Base-by-base conservation (phyloP, 2,329 filamentous ascomycete species). In the Alternaria sp. region DNA sequence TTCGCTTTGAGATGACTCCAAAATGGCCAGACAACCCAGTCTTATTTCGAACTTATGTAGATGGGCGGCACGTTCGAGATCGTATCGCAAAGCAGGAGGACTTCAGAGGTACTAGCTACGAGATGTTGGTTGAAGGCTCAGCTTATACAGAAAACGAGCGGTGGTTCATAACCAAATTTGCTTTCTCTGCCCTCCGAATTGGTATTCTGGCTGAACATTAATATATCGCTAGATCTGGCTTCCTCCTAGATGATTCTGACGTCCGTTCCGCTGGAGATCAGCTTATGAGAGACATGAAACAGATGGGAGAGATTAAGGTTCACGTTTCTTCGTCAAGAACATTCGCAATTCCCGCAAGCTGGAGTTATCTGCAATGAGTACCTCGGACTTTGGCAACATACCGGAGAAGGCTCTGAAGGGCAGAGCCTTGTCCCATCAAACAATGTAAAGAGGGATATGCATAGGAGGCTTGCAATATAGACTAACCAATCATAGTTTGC, bases 371-470 rank as follows among this genome's bases (percentile, higher is more conserved):
- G 32, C 12, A 12, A 5, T 16, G 14, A 14, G 32, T 36, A 36
- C 32, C 14, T 36, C 14, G 12, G 32, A 46, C 14, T 1, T 62
- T 2, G 52, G 59, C 11, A 36, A 47, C 4, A 41, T 71, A 3
- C 63, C 67, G 0, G 67, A 74, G 32, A 73, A 72, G 30, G 68
- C 68, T 7, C 28, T 72, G 11, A 72, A 72, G 46, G 66, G 67
- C 0, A 51, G 43, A 1, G 52, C 59, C 5, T 18, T 73, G 1
- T 66, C 70, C 0, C 67, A 72, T 43, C 54, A 59, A 14, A 20
- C 58, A 12, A 59, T 26, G 67, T 69, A 36, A 36, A 26, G 24
- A 26, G 24, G 14, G 32, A 36, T 16, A 16, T 0, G 14, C 32
- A 6, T 16, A 6, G 14, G 5, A 14, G 14, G 32, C 32, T 36